phyloP scores from a whole-genome alignment of 495 filamentous ascomycete genomes.

The Penicillium paxilli region DNA sequence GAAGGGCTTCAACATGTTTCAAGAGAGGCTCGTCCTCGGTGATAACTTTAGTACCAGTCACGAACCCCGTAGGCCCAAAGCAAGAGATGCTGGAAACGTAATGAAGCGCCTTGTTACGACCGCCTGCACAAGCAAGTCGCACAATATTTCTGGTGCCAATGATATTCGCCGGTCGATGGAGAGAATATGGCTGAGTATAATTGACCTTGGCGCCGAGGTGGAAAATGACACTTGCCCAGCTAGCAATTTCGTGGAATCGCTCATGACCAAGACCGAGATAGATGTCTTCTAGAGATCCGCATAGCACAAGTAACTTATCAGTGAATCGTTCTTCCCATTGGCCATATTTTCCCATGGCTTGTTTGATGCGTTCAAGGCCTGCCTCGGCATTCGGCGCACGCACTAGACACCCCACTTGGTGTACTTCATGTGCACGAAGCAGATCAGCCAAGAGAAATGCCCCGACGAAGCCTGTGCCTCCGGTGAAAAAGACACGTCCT shows the following conservation, averaged over 20 bases:
- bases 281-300: constrained; percentile 7
- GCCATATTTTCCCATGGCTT: constrained; percentile 6
- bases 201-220: constrained; percentile 19
- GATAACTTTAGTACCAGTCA: constrained; percentile 6
- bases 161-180: constrained; percentile 15
- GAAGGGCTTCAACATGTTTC: constrained; percentile 12
- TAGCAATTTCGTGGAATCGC: constrained; percentile 14
- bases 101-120: constrained; percentile 13
- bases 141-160: constrained; percentile 17
- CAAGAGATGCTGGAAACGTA: constrained; percentile 18
- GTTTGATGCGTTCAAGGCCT: constrained; percentile 1
- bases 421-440: constrained; percentile 1
- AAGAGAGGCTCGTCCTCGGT: constrained; percentile 9
- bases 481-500: constrained; percentile 63
- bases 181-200: constrained; percentile 21
- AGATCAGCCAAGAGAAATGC: constrained; percentile 30
- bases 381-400: neutral
- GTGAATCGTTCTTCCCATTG: constrained; percentile 8
- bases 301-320: constrained; percentile 8
- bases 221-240: constrained; percentile 21
- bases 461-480: constrained; percentile 78
- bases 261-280: constrained; percentile 2
- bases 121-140: neutral
- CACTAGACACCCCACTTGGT: constrained; percentile 6
- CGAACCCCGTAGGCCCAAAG: constrained; percentile 16